Conservation (phyloP, 2,329 filamentous ascomycete species). For the Botrytis fabae region DNA sequence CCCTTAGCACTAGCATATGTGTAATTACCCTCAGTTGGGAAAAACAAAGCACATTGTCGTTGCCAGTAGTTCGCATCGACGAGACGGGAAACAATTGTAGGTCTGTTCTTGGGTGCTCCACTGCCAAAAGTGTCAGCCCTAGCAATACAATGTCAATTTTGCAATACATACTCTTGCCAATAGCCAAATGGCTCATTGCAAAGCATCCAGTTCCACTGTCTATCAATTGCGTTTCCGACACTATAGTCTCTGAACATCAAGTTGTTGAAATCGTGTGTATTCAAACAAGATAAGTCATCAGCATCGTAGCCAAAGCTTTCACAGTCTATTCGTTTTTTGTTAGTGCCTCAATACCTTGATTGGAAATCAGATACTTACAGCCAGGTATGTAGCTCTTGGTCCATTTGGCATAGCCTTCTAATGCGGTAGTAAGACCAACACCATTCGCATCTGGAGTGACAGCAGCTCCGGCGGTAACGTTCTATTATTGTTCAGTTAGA, state of each 20-base stretch:
- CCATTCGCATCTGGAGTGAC: conserved; percentile 45
- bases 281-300: conserved; percentile 51
- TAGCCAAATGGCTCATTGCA: conserved; percentile 64
- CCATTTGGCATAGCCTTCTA: conserved; percentile 57
- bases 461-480: conserved; percentile 40
- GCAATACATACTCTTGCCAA: conserved; percentile 51
- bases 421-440: conserved; percentile 55
- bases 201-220: conserved; percentile 58
- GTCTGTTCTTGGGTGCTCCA: conserved; percentile 48
- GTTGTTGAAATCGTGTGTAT: conserved; percentile 53
- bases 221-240: conserved; percentile 48
- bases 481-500: conserved; percentile 15
- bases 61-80: conserved; percentile 54
- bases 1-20: conserved; percentile 51
- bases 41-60: conserved; percentile 55
- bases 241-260: conserved; percentile 52
- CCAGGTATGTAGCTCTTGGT: conserved; percentile 50
- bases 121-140: conserved; percentile 24
- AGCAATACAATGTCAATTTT: not conserved
- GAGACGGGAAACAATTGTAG: conserved; percentile 54
- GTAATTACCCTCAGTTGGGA: conserved; percentile 52
- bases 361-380: conserved; percentile 43
- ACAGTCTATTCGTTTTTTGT: conserved; percentile 45
- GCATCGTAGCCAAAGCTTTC: conserved; percentile 49
- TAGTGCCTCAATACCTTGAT: not conserved